phyloP scores from a whole-genome alignment of 169 alveolate species.

The Cryptosporidium muris region DNA sequence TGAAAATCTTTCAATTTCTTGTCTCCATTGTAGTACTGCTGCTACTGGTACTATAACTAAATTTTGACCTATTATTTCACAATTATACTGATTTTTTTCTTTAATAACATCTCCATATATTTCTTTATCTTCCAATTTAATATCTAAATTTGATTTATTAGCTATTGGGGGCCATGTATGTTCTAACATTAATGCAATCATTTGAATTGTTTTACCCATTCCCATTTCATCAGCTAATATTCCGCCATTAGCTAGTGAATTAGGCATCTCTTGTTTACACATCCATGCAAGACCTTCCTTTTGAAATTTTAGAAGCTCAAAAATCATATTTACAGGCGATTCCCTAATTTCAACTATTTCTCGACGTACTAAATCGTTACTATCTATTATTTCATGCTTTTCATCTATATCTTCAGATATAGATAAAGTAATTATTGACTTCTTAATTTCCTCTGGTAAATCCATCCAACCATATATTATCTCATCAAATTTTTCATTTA shows the following conservation, averaged over 20 bases:
- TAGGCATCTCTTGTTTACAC: constrained; percentile 76
- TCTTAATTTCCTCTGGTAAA: constrained; percentile 45
- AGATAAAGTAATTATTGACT: constrained; percentile 24
- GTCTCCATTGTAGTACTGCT: constrained; percentile 84
- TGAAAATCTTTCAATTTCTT: constrained; percentile 78
- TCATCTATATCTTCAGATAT: constrained; percentile 9
- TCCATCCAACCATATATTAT: constrained; percentile 35
- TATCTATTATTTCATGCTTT: constrained; percentile 5
- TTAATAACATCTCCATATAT: neutral
- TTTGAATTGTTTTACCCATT: constrained; percentile 84
- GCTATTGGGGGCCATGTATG: constrained; percentile 68
- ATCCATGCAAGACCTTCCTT: constrained; percentile 84
- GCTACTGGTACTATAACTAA: constrained; percentile 83
- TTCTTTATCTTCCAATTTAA: constrained; percentile 7
- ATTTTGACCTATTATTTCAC: constrained; percentile 75
- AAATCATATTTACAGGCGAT: constrained; percentile 72
- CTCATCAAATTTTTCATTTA: neutral
- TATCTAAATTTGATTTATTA: neutral
- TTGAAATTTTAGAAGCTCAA: constrained; percentile 69
- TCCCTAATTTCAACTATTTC: constrained; percentile 13
- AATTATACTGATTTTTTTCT: neutral
- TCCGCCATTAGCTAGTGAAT: constrained; percentile 78
- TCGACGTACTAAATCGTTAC: constrained; percentile 28
- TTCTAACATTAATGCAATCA: constrained; percentile 75
- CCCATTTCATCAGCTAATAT: constrained; percentile 90